A percentile compares a stretch with the other conserved stretches of the same genome.
These are phyloP conservation scores for Microbotryomycetes sp. DNA, from an alignment of 1,284 basidiomycete genomes.

Conservation along the genomic window DNA sequence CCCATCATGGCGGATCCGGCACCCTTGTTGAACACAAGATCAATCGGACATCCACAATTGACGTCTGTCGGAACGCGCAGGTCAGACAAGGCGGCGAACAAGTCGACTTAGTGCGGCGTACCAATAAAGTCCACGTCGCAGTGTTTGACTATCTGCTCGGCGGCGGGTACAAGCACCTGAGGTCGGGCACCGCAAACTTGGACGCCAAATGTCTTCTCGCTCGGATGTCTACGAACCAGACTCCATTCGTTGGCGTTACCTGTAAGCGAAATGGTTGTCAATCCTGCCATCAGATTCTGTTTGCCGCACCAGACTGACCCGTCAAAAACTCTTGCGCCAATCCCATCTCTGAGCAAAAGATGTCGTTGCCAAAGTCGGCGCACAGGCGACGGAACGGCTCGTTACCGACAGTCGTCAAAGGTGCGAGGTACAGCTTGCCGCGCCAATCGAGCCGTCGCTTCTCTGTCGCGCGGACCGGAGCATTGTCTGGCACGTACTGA, in stretches of 20 bases:
- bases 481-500: slow-evolving; percentile 38
- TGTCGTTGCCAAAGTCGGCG: slow-evolving; percentile 78
- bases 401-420: slow-evolving; percentile 92
- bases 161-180: slow-evolving; percentile 64
- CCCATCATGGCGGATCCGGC: slow-evolving; percentile 62
- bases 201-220: slow-evolving; percentile 82
- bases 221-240: slow-evolving; percentile 57
- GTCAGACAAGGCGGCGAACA: neutral
- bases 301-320: too few relatives aligned
- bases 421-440: slow-evolving; percentile 86
- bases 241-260: slow-evolving; percentile 89
- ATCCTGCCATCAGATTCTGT: slow-evolving; percentile 74
- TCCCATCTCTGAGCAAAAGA: slow-evolving; percentile 87
- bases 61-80: slow-evolving; percentile 71
- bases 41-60: slow-evolving; percentile 96
- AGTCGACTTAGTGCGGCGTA: slow-evolving; percentile 16
- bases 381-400: slow-evolving; percentile 89
- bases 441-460: slow-evolving; percentile 82
- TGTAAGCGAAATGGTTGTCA: slow-evolving; percentile 65
- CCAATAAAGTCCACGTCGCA: slow-evolving; percentile 40
- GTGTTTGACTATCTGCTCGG: slow-evolving; percentile 72
- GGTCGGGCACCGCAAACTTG: slow-evolving; percentile 72
- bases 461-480: slow-evolving; percentile 63
- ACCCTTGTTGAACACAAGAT: slow-evolving; percentile 74
- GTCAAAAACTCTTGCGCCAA: slow-evolving; percentile 28